Conservation (phyloP, 176 grass and related monocot genomes). For the Phoenix roebelenii region DNA sequence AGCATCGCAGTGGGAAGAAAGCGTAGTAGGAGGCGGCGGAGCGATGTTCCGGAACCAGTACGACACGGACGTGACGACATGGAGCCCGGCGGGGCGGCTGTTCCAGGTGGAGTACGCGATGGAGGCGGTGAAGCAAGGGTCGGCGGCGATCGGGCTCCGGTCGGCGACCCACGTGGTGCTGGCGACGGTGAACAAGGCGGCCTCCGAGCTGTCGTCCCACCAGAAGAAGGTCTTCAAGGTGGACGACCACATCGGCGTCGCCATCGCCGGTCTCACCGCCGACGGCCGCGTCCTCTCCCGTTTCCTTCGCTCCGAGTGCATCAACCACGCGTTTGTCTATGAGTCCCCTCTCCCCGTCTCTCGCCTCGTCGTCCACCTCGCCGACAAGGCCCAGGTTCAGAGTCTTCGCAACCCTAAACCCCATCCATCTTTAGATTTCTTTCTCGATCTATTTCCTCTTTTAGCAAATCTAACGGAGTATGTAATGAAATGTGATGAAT, state of each 20-base stretch:
- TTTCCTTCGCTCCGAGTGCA: constrained; percentile 82
- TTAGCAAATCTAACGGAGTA: too few species aligned
- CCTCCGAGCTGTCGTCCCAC: constrained; percentile 82
- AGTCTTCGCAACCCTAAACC: too few species aligned
- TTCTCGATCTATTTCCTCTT: too few species aligned
- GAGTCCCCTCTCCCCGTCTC: constrained; percentile 70
- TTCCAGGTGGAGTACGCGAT: constrained; percentile 99
- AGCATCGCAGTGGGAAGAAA: too few species aligned
- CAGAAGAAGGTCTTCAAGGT: constrained; percentile 89
- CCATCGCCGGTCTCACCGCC: constrained; percentile 78
- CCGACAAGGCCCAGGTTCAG: constrained; percentile 87
- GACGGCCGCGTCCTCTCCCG: constrained; percentile 79
- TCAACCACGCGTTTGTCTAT: constrained; percentile 94
- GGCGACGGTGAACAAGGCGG: constrained; percentile 74
- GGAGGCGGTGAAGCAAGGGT: constrained; percentile 98
- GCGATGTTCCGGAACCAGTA: constrained; percentile 84
- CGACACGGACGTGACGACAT: constrained; percentile 89
- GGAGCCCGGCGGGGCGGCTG: constrained; percentile 82
- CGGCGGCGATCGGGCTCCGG: constrained; percentile 77
- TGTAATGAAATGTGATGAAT: too few species aligned
- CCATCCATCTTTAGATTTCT: too few species aligned
- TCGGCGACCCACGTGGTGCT: constrained; percentile 60
- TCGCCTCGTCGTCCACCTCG: constrained; percentile 78
- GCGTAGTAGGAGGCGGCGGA: too few species aligned
- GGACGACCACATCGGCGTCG: constrained; percentile 78